These are phyloP conservation scores for Rhamnella rubrinervis DNA, from an alignment of 331 rosid genomes.

Conservation along the genomic window DNA sequence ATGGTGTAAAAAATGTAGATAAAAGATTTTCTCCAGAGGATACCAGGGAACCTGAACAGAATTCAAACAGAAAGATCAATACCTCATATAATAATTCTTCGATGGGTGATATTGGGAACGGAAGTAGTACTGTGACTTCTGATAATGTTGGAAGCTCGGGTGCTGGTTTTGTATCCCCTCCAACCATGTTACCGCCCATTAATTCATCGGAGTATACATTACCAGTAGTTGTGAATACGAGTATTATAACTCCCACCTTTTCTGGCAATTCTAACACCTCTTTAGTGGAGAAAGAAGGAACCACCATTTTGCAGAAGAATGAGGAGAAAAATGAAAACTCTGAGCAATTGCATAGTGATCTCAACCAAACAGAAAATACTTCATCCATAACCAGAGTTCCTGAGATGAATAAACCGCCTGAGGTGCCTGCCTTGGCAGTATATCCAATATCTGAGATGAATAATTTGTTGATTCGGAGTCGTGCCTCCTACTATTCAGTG, in stretches of 20 bases:
- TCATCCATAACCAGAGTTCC: conserved; percentile 29
- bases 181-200: conserved; percentile 29
- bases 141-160: conserved; percentile 24
- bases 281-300: conserved; percentile 25
- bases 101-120: conserved; percentile 21
- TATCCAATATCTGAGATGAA: conserved; percentile 77
- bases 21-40: conserved; percentile 28
- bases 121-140: conserved; percentile 22
- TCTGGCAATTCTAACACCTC: conserved; percentile 28
- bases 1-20: conserved; percentile 25
- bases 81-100: conserved; percentile 24
- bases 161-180: conserved; percentile 28
- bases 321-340: conserved; percentile 36
- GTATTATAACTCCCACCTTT: conserved; percentile 24
- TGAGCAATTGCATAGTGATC: conserved; percentile 26
- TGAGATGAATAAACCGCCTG: conserved; percentile 32
- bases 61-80: conserved; percentile 13
- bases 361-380: conserved; percentile 1
- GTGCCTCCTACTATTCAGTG: conserved; percentile 29
- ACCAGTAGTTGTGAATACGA: conserved; percentile 26
- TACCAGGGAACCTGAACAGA: conserved; percentile 28
- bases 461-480: conserved; percentile 45
- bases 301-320: conserved; percentile 14
- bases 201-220: conserved; percentile 23
- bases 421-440: conserved; percentile 37